Conservation (phyloP, 805 yeast genomes). For the Candida suzukii region DNA sequence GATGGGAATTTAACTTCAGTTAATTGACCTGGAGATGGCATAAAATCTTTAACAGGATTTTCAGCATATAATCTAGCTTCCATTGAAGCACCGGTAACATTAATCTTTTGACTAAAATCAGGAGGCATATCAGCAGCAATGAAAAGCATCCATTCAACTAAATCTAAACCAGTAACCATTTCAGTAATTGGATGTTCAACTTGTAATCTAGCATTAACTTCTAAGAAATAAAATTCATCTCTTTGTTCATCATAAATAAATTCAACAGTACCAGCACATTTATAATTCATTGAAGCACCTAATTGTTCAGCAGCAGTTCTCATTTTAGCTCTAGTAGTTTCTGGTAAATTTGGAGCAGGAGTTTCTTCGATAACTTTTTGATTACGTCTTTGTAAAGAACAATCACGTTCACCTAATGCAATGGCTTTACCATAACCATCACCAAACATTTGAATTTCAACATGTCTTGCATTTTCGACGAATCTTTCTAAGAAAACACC, state of each 20-base stretch:
- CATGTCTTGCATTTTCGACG: constrained; percentile 93
- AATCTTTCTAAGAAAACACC: constrained; percentile 94
- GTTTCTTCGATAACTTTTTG: constrained; percentile 96
- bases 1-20: constrained; percentile 79
- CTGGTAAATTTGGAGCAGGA: constrained; percentile 93
- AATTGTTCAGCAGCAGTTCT: constrained; percentile 79
- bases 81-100: constrained; percentile 82
- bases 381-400: constrained; percentile 95
- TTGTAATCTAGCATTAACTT: constrained; percentile 93
- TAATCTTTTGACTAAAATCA: constrained; percentile 53
- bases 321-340: constrained; percentile 64
- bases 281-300: constrained; percentile 78
- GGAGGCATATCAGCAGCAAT: constrained; percentile 91
- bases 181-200: constrained; percentile 98
- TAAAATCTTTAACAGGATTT: constrained; percentile 89
- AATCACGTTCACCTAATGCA: constrained; percentile 95
- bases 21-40: constrained; percentile 94
- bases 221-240: constrained; percentile 89
- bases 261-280: constrained; percentile 97
- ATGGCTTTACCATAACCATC: constrained; percentile 92
- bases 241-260: constrained; percentile 82
- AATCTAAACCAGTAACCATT: constrained; percentile 86
- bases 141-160: constrained; percentile 94
- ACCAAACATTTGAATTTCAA: constrained; percentile 94
- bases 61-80: constrained; percentile 97